phyloP scores from a whole-genome alignment of 164 flowering plant species.

The Tetrastigma voinierianum region DNA sequence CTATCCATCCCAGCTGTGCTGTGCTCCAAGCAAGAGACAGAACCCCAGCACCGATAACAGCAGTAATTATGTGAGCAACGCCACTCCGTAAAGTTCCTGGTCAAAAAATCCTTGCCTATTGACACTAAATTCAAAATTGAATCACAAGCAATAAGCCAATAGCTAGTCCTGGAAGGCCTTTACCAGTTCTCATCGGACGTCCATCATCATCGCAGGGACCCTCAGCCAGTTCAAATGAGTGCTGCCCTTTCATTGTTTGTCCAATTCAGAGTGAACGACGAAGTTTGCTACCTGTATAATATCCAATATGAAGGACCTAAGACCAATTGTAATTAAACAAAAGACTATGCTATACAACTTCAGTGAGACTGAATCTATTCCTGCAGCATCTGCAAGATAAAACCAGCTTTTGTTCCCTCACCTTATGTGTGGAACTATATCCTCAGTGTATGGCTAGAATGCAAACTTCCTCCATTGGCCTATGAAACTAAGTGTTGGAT shows the following conservation, averaged over 20 bases:
- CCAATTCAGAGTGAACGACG: constrained; percentile 5
- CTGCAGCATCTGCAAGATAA: too few relatives aligned
- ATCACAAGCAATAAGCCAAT: background rate
- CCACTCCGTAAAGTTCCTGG: constrained; percentile 43
- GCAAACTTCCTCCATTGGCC: too few relatives aligned
- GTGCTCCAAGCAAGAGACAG: constrained; percentile 58
- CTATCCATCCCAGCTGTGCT: constrained; percentile 59
- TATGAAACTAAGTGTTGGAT: too few relatives aligned
- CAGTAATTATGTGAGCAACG: constrained; percentile 53
- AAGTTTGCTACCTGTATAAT: constrained; percentile 2
- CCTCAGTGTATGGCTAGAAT: too few relatives aligned
- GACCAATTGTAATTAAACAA: background rate
- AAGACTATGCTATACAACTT: too few relatives aligned
- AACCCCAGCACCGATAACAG: constrained; percentile 59
- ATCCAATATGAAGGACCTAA: constrained; percentile 1
- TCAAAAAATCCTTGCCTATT: constrained; percentile 1
- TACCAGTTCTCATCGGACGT: constrained; percentile 38
- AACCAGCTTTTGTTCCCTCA: too few relatives aligned
- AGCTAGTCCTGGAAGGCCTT: background rate
- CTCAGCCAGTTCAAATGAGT: constrained; percentile 20
- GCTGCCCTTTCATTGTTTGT: constrained; percentile 29
- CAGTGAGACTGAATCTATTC: too few relatives aligned
- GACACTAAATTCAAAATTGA: constrained; percentile 7
- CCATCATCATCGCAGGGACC: constrained; percentile 32
- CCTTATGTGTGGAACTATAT: too few relatives aligned